Conservation (phyloP, 2,329 filamentous ascomycete genomes). For the Neurospora sp. region DNA sequence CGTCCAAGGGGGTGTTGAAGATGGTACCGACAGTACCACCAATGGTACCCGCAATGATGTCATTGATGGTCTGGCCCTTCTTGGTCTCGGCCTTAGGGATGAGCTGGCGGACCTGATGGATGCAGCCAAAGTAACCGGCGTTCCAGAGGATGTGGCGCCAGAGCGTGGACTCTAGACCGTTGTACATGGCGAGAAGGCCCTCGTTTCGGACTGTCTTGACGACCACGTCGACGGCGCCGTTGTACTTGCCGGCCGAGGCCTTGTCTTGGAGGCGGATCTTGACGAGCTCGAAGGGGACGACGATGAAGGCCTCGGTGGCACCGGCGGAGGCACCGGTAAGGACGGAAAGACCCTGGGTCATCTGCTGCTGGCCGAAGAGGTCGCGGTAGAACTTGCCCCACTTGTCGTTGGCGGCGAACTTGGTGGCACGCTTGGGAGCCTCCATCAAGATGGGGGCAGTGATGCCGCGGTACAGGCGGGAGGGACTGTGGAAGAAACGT, state of each 20-base stretch:
- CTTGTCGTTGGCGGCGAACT: constrained; percentile 97
- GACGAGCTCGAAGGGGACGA: constrained; percentile 95
- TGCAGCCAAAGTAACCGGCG: constrained; percentile 93
- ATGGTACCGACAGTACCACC: constrained; percentile 86
- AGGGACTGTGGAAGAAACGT: constrained; percentile 47
- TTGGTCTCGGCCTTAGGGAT: constrained; percentile 77
- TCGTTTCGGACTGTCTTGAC: constrained; percentile 75
- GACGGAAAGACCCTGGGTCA: constrained; percentile 85
- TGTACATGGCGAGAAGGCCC: constrained; percentile 83
- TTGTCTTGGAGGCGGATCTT: constrained; percentile 98
- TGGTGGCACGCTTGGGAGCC: constrained; percentile 82
- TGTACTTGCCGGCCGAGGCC: constrained; percentile 82
- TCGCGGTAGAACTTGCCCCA: constrained; percentile 94
- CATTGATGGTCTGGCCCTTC: constrained; percentile 71
- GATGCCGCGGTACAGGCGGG: constrained; percentile 91
- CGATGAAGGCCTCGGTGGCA: constrained; percentile 91
- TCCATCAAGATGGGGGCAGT: constrained; percentile 83
- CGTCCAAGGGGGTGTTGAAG: constrained; percentile 91
- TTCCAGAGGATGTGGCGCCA: constrained; percentile 91
- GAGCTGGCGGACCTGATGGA: constrained; percentile 87
- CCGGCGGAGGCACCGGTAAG: constrained; percentile 91
- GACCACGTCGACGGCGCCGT: constrained; percentile 70
- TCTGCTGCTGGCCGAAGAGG: constrained; percentile 72
- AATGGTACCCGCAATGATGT: constrained; percentile 75
- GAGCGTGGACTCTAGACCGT: constrained; percentile 90